Conservation (phyloP, 2,329 filamentous ascomycete species). For the Talaromyces albobiverticillius region DNA sequence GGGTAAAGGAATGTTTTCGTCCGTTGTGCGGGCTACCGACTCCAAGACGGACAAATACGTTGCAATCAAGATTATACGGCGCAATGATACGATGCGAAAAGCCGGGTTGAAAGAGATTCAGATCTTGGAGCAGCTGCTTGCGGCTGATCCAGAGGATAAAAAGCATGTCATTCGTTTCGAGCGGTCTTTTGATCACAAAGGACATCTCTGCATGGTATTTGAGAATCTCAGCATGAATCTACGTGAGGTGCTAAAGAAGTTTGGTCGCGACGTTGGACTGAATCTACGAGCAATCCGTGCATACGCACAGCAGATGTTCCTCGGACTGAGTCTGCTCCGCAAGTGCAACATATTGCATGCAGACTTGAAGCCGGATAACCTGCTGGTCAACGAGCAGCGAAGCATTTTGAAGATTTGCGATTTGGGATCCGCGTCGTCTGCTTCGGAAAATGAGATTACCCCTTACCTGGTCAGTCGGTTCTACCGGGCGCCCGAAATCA, state of each 20-base stretch:
- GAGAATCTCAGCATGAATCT: slow-evolving; percentile 91
- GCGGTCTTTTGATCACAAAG: slow-evolving; percentile 87
- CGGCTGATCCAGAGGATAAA: slow-evolving; percentile 80
- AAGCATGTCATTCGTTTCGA: slow-evolving; percentile 90
- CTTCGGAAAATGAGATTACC: slow-evolving; percentile 85
- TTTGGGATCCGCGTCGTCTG: slow-evolving; percentile 90
- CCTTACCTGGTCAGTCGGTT: slow-evolving; percentile 96
- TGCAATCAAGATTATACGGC: slow-evolving; percentile 96
- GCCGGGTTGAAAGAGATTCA: slow-evolving; percentile 92
- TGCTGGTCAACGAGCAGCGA: slow-evolving; percentile 80
- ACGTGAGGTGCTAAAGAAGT: slow-evolving; percentile 91
- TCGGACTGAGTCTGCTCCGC: slow-evolving; percentile 80
- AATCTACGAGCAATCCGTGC: slow-evolving; percentile 81
- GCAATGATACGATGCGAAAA: slow-evolving; percentile 88
- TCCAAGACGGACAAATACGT: slow-evolving; percentile 72
- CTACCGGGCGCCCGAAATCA: slow-evolving; percentile 95
- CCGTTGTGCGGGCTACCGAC: slow-evolving; percentile 86
- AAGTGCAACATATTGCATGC: slow-evolving; percentile 93
- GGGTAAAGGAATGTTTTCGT: slow-evolving; percentile 94
- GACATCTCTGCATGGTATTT: slow-evolving; percentile 94
- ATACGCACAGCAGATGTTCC: slow-evolving; percentile 92
- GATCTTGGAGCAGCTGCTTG: slow-evolving; percentile 82
- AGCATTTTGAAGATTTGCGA: slow-evolving; percentile 93
- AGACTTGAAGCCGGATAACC: slow-evolving; percentile 97
- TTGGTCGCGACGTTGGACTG: slow-evolving; percentile 89